Base-by-base conservation (phyloP, 352 stramenopile genomes). In the Aphanomyces astaci region DNA sequence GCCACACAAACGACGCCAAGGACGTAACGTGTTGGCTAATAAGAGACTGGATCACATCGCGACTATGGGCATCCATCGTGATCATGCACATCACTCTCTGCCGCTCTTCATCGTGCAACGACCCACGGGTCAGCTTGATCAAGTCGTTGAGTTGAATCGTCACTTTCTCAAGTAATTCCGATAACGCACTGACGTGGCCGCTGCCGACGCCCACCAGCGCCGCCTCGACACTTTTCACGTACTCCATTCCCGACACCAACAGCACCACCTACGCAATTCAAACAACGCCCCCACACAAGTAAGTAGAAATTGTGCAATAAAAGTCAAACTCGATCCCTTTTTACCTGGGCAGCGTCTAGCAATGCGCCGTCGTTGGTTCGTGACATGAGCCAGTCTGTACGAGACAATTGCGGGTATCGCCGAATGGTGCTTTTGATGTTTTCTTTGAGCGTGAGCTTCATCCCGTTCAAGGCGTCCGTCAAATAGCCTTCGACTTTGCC, bases 401-500 rank as follows among this genome's bases (percentile, higher is more conserved):
- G 87, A 33, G 88, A 86, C 76, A 98, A 89, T 52, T 89, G 73
- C 3, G 84, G 76, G 76, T 98, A 98, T 1, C 95, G 80, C 15
- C 73, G 72, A 3, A 98, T 76, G 7, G 92, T 98, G 7, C 88
- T 75, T 13, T 79, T 82, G 19, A 98, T 80, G 60, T 96, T 96
- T 9, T 87, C 79, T 30, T 87, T 91, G 9, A 99, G 78, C 10
- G 95, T 95, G 4, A 70, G 59, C 54, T 96, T 96, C 80, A 97
- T 96, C 10, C 83, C 86, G 33, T 97, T 81, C 24, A 98, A 75
- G 46, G 98, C 72, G 5, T 80, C 92, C 64, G 98, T 90, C 70
- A 98, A 84, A 70, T 98, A 99, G 9, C 96, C 70, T 70, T 99
- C 95, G 19, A 98, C 94, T 81, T 99, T 98, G 10, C 96, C 96